These are phyloP conservation scores for Solanum bulbocastanum DNA, from an alignment of 257 asterid genomes.

Conservation along the genomic window DNA sequence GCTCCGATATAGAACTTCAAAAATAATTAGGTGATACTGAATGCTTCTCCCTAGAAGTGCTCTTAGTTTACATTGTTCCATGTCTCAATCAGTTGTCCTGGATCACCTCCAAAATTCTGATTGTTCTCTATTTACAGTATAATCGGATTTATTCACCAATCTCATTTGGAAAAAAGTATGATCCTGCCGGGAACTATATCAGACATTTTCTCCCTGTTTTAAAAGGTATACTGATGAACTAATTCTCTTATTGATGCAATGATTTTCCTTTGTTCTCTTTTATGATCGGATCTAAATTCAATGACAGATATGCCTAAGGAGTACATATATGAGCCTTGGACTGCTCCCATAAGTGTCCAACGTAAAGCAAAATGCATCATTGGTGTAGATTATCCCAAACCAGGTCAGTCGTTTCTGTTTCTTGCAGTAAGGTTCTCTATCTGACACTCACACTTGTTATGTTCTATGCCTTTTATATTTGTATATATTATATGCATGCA, in stretches of 20 bases:
- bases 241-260: neutral
- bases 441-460: neutral
- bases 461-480: neutral
- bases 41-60: neutral
- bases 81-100: neutral
- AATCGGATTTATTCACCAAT: conserved; percentile 88
- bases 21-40: neutral
- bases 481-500: neutral
- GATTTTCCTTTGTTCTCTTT: neutral
- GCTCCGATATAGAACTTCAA: neutral
- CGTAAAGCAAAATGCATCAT: conserved; percentile 72
- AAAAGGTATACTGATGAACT: conserved; percentile 43
- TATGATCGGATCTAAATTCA: neutral
- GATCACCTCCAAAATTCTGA: neutral
- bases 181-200: conserved; percentile 68
- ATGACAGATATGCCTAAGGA: conserved; percentile 88
- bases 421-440: neutral
- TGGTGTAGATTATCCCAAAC: conserved; percentile 93
- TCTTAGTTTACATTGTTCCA: neutral
- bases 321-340: conserved; percentile 95
- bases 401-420: conserved; percentile 40
- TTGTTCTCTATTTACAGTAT: conserved; percentile 35
- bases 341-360: conserved; percentile 77
- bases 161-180: conserved; percentile 89
- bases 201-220: conserved; percentile 85